Evolutionary conservation across 192 early-diverging fungal species (phyloP).

Genomic region (Coemansia sp.): DNA sequence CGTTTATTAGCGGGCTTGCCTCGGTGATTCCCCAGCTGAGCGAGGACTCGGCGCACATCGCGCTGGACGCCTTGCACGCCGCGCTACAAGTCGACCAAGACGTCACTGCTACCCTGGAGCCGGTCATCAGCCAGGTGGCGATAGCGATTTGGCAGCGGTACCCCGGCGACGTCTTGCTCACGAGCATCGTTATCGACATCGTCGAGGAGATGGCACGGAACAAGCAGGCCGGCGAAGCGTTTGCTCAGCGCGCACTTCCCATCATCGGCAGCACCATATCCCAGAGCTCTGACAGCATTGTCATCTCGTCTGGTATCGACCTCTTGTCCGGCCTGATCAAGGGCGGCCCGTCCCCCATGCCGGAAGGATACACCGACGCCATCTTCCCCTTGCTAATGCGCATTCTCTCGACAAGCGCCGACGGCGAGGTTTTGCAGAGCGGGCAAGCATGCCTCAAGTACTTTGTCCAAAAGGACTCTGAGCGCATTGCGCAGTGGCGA

Average conservation of each 20-base stretch:
- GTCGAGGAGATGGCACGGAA: constrained; percentile 79
- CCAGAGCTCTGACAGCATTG: constrained; percentile 43
- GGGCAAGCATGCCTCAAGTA: constrained; percentile 83
- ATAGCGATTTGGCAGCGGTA: constrained; percentile 81
- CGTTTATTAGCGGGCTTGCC: constrained; percentile 47
- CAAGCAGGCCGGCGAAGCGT: constrained; percentile 60
- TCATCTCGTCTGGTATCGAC: constrained; percentile 64
- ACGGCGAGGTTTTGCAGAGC: constrained; percentile 85
- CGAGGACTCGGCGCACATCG: constrained; percentile 56
- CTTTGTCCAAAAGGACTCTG: constrained; percentile 77
- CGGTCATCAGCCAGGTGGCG: constrained; percentile 68
- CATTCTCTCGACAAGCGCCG: constrained; percentile 67
- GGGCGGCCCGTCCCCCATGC: constrained; percentile 73
- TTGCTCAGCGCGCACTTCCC: constrained; percentile 78
- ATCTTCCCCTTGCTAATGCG: constrained; percentile 85
- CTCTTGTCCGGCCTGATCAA: constrained; percentile 73
- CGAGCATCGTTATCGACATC: constrained; percentile 75
- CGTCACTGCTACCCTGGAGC: constrained; percentile 75
- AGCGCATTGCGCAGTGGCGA: constrained; percentile 78
- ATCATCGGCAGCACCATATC: constrained; percentile 63
- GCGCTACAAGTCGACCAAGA: constrained; percentile 65
- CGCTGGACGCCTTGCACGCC: constrained; percentile 50
- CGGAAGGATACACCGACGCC: constrained; percentile 66
- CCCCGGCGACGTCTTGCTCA: constrained; percentile 79
- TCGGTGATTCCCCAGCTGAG: constrained; percentile 44